Base-by-base conservation (phyloP, 306 rosid species). In the Carpinus viminea region DNA sequence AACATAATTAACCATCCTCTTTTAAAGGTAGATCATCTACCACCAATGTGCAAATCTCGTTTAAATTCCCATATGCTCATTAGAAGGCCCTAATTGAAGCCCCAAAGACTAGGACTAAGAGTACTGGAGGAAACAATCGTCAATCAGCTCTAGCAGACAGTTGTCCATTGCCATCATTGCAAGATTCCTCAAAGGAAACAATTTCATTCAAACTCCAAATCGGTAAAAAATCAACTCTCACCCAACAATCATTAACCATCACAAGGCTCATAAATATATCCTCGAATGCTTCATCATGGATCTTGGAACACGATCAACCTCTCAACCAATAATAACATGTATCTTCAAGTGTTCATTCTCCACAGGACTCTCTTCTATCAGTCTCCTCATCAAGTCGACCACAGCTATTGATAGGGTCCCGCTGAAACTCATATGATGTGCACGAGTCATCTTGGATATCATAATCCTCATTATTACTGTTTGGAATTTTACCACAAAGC, bases 401-500 rank as follows among this genome's bases (percentile, higher is more conserved):
- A 53, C 68, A 76, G 18, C 36, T 41, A 8, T 75, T 47, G 36
- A 74, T 56, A 50, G 65, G 21, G 21, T 46, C 77, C 71, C 12
- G 74, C 77, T 83, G 77, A 62, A 34, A 73, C 73, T 82, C 86
- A 1, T 36, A 78, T 10, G 80, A 83, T 21, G 80, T 70, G 74
- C 80, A 83, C 26, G 86, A 83, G 76, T 79, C 83, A 79, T 83
- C 86, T 46, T 83, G 75, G 38, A 75, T 45, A 62, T 79, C 78
- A 70, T 50, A 21, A 21, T 75, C 59, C 72, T 38, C 83, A 24
- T 43, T n/a, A 16, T 48, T 55, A 54, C 20, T 8, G 47, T 62
- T 10, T 0, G 72, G 60, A 75, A 20, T 75, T 72, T 83, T 79
- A 38, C 68, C 62, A 38, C 51, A 28, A 57, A 54, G 43, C 34